A percentile compares a stretch with the other conserved stretches of the same genome.
phyloP scores from a whole-genome alignment of 1,284 basidiomycete species.

The Flammula alnicola region DNA sequence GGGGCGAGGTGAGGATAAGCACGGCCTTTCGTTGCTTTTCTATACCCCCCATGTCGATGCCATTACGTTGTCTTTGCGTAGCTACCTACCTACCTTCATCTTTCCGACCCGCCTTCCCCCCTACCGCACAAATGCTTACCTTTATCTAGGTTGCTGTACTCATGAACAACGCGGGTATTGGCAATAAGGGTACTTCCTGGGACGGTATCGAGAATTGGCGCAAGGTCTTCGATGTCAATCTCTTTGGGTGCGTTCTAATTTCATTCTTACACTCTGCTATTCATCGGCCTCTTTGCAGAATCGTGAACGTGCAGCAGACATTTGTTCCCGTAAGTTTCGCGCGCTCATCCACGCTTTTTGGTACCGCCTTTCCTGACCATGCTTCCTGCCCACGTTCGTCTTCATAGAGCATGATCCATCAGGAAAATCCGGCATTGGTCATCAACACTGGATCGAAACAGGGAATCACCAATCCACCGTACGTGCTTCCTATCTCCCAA shows the following conservation, averaged over 20 bases:
- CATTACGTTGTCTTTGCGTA: slow-evolving; percentile 3
- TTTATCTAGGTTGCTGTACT: slow-evolving; percentile 77
- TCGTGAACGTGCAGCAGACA: slow-evolving; percentile 88
- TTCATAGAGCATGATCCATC: slow-evolving; percentile 70
- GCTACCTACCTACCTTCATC: neutral
- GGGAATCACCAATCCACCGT: slow-evolving; percentile 92
- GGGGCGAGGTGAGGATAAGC: slow-evolving; percentile 80
- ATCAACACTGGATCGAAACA: slow-evolving; percentile 95
- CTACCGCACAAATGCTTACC: slow-evolving; percentile 31
- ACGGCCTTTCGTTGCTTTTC: slow-evolving; percentile 15
- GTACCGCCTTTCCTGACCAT: neutral
- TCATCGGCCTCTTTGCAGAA: slow-evolving; percentile 43
- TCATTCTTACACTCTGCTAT: slow-evolving; percentile 9
- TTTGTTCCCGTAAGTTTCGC: slow-evolving; percentile 73
- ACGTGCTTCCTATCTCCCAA: slow-evolving; percentile 42
- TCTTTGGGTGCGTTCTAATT: slow-evolving; percentile 62
- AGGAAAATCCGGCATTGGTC: slow-evolving; percentile 87
- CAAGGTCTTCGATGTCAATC: slow-evolving; percentile 77
- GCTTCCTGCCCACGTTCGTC: slow-evolving; percentile 3
- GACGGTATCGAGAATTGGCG: slow-evolving; percentile 74
- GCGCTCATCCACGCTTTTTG: neutral
- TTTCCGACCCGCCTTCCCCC: slow-evolving; percentile 16
- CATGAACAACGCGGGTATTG: slow-evolving; percentile 86
- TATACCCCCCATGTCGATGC: neutral
- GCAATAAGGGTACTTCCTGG: slow-evolving; percentile 65